These are phyloP conservation scores for Pichia eremophila DNA, from an alignment of 805 yeast species.

Conservation along the genomic window DNA sequence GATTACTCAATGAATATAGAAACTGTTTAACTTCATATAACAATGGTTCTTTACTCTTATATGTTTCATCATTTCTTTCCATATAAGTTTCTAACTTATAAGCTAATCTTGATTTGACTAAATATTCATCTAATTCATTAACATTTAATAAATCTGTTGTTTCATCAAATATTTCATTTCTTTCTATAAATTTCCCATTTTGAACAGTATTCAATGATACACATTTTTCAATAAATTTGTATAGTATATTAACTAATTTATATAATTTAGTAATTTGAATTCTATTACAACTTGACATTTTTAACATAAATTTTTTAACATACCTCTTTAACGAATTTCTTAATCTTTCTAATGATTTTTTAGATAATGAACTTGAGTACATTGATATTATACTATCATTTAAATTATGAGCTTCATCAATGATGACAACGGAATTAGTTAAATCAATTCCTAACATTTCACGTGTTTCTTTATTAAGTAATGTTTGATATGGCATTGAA, in stretches of 20 bases:
- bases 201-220: slow-evolving; percentile 22
- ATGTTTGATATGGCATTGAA: slow-evolving; percentile 76
- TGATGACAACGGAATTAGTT: slow-evolving; percentile 57
- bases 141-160: slow-evolving; percentile 65
- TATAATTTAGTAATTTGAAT: slow-evolving; percentile 56
- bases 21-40: slow-evolving; percentile 61
- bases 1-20: slow-evolving; percentile 56
- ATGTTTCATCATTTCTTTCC: slow-evolving; percentile 19
- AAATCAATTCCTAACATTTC: slow-evolving; percentile 49
- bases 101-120: slow-evolving; percentile 65
- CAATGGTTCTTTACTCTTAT: slow-evolving; percentile 34
- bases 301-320: slow-evolving; percentile 47
- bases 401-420: slow-evolving; percentile 90
- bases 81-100: slow-evolving; percentile 73
- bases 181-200: slow-evolving; percentile 47
- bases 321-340: slow-evolving; percentile 45
- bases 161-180: slow-evolving; percentile 44
- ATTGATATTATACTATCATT: slow-evolving; percentile 66
- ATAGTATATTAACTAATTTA: slow-evolving; percentile 45
- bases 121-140: slow-evolving; percentile 54
- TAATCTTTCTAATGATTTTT: slow-evolving; percentile 37
- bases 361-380: slow-evolving; percentile 51
- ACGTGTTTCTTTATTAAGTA: slow-evolving; percentile 55
- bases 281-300: slow-evolving; percentile 63
- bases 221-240: slow-evolving; percentile 29